Evolutionary conservation across 2,329 filamentous ascomycete species (phyloP).

Genomic region (Massarina eburnea): DNA sequence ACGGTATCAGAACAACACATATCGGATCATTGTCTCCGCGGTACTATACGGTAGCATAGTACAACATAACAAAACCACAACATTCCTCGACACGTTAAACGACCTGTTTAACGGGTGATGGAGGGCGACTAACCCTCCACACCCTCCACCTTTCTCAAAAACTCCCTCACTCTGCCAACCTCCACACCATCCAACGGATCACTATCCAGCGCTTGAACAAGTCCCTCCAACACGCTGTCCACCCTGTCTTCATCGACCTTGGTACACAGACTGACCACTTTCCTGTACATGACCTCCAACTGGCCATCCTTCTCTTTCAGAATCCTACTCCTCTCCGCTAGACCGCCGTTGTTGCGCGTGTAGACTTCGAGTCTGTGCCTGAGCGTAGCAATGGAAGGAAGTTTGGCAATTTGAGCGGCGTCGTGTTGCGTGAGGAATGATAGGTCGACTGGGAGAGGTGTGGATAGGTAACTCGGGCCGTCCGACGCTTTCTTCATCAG

Average conservation of each 20-base stretch:
- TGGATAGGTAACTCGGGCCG: conserved; percentile 31
- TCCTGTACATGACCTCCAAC: conserved; percentile 82
- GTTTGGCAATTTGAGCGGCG: conserved; percentile 43
- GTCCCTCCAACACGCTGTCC: conserved; percentile 74
- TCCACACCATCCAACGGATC: conserved; percentile 71
- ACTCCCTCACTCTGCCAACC: conserved; percentile 74
- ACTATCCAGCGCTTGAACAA: conserved; percentile 87
- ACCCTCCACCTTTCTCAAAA: conserved; percentile 76
- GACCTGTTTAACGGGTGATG: too few relatives aligned
- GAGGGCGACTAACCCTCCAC: conserved; percentile 45
- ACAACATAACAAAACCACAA: too few relatives aligned
- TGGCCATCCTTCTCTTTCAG: conserved; percentile 81
- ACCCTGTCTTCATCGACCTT: conserved; percentile 76
- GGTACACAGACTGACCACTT: conserved; percentile 85
- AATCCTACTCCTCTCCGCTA: conserved; percentile 67
- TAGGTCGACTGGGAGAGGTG: conserved; percentile 26
- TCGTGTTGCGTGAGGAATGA: conserved; percentile 32
- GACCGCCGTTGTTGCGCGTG: conserved; percentile 65
- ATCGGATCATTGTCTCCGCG: too few relatives aligned
- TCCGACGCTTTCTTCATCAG: conserved; percentile 33
- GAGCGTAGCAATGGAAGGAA: conserved; percentile 47
- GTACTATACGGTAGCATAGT: too few relatives aligned
- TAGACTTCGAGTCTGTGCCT: conserved; percentile 72
- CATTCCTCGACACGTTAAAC: too few relatives aligned
- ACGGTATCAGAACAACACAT: too few relatives aligned